Evolutionary conservation across 495 filamentous ascomycete genomes (phyloP).

Genomic region (Pyrenula massariospora): DNA sequence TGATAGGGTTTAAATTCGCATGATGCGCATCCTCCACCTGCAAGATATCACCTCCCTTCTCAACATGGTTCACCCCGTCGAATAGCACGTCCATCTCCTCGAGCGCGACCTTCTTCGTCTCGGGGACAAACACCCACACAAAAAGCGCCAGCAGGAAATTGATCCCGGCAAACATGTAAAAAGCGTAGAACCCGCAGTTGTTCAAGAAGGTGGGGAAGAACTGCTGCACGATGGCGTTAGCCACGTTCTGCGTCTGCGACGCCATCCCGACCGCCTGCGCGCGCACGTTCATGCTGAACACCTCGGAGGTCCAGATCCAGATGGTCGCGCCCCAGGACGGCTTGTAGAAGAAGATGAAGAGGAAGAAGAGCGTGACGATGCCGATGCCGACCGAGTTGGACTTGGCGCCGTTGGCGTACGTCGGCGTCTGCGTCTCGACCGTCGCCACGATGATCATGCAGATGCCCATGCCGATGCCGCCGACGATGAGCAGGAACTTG

Average conservation of each 20-base stretch:
- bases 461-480: slow-evolving; percentile 56
- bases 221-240: slow-evolving; percentile 51
- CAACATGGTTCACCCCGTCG: slow-evolving; percentile 45
- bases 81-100: slow-evolving; percentile 56
- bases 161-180: slow-evolving; percentile 39
- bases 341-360: slow-evolving; percentile 61
- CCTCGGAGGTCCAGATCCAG: slow-evolving; percentile 57
- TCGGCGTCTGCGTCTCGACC: slow-evolving; percentile 52
- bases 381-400: slow-evolving; percentile 46
- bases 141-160: slow-evolving; percentile 55
- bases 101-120: slow-evolving; percentile 57
- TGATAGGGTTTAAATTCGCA: background rate
- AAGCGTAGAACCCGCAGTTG: slow-evolving; percentile 41
- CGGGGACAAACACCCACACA: slow-evolving; percentile 62
- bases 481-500: slow-evolving; percentile 51
- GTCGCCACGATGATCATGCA: slow-evolving; percentile 67
- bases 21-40: background rate
- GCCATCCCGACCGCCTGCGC: slow-evolving; percentile 59
- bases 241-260: slow-evolving; percentile 54
- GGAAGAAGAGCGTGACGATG: slow-evolving; percentile 50
- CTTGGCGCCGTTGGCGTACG: slow-evolving; percentile 31
- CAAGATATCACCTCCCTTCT: slow-evolving; percentile 34
- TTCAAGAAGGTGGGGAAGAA: slow-evolving; percentile 56
- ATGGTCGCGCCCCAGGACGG: slow-evolving; percentile 56
- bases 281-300: slow-evolving; percentile 57